Percentiles rank a stretch among this genome's conserved stretches.
These are phyloP conservation scores for Hymenoscyphus occultus DNA, from an alignment of 2,329 filamentous ascomycete genomes.

Conservation along the genomic window DNA sequence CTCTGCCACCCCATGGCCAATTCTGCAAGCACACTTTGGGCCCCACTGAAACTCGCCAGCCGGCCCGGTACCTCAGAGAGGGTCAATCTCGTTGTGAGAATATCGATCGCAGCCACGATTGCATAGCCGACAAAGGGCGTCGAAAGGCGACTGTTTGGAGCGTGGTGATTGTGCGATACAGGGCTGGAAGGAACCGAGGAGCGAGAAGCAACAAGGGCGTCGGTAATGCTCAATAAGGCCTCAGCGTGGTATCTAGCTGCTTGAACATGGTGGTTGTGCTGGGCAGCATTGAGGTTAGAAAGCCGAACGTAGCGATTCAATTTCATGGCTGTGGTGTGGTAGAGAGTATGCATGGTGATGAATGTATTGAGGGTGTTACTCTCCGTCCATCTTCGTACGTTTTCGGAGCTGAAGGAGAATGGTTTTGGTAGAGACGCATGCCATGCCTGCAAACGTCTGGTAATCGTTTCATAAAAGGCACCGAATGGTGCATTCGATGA, in stretches of 20 bases:
- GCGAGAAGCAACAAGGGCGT: constrained; percentile 41
- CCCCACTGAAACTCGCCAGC: constrained; percentile 52
- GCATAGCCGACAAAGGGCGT: constrained; percentile 63
- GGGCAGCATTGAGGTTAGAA: constrained; percentile 41
- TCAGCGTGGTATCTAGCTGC: constrained; percentile 51
- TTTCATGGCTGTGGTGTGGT: constrained; percentile 61
- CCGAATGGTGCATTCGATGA: constrained; percentile 36
- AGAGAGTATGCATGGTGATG: constrained; percentile 64
- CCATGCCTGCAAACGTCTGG: constrained; percentile 57
- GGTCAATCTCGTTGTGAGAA: constrained; percentile 58
- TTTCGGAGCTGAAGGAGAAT: constrained; percentile 53
- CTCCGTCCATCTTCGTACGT: constrained; percentile 54
- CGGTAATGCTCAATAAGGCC: constrained; percentile 48
- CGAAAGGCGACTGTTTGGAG: constrained; percentile 39
- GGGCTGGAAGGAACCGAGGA: constrained; percentile 12
- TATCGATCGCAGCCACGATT: constrained; percentile 62
- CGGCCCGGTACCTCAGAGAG: constrained; percentile 50
- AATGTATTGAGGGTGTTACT: constrained; percentile 56
- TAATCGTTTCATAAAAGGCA: constrained; percentile 50
- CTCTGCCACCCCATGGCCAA: constrained; percentile 59
- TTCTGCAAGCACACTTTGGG: constrained; percentile 53
- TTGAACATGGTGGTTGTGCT: constrained; percentile 45
- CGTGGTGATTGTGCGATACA: neutral
- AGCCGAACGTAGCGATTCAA: constrained; percentile 59
- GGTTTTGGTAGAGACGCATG: constrained; percentile 51